Evolutionary conservation across 148 eudicot species (phyloP), one percentile per base, ranked within the genome.

Genomic region (Oxyria digyna): DNA sequence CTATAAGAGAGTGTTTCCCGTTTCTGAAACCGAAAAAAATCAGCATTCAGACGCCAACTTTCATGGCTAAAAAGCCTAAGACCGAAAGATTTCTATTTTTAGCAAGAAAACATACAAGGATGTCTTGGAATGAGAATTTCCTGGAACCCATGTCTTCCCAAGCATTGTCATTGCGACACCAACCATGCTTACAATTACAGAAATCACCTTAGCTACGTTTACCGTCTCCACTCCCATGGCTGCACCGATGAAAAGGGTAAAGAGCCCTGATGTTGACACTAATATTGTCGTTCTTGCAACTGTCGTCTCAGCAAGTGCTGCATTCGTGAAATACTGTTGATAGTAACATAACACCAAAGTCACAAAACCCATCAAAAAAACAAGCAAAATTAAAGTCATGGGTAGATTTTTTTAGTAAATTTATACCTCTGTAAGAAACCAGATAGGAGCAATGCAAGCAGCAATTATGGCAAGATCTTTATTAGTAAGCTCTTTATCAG

Each of bases 401-500:
- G 26, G 62, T 12, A 4, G 2, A 8, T 23, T 23, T 21, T 20
- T 52, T 6, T 1, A 57, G 35, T 6, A 6, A 29, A 0, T 29
- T 43, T 68, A n/a, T 54, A 77, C 81, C 74, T 78, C 81, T 42
- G 77, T 54, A 14, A 71, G 26, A 26, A 78, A 78, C 81, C 81
- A 78, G 29, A 78, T 43, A 7, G 81, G 81, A 14, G 81, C 77
- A 46, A 78, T 76, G 67, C 66, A 78, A 27, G 70, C 49, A 7
- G 72, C 77, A 33, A 67, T 65, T 40, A 15, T 40, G 26, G 72
- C 77, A 67, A 78, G 40, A 29, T 69, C 59, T 40, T 69, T 11
- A 27, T 71, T 12, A 11, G 65, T 74, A 4, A 74, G 52, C 38
- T 66, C 69, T 35, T 54, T 65, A 29, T 59, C 65, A 27, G 65